These are phyloP conservation scores for Trifolium subterraneum DNA, from an alignment of 306 rosid species.

Conservation along the genomic window DNA sequence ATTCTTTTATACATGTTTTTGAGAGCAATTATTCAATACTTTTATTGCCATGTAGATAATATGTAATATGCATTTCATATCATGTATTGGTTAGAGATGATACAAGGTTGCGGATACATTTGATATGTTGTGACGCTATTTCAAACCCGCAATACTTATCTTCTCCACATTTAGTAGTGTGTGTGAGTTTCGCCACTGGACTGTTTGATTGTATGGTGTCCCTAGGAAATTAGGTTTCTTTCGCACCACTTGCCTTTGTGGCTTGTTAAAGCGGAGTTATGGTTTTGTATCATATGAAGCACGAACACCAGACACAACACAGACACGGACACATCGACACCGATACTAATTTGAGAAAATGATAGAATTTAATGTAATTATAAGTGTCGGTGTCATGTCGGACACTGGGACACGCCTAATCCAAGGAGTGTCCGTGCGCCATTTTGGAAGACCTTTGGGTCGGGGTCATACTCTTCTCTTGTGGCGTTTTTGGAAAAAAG, in stretches of 20 bases:
- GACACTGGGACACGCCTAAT: too few relatives aligned
- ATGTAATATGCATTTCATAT: not conserved
- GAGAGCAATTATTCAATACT: not conserved
- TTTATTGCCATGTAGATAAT: not conserved
- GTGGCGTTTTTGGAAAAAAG: not conserved
- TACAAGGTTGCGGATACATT: too few relatives aligned
- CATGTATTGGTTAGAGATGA: not conserved
- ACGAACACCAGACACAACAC: too few relatives aligned
- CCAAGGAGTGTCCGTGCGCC: too few relatives aligned
- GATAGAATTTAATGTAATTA: too few relatives aligned
- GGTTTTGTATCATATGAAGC: not conserved
- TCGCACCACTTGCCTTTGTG: not conserved
- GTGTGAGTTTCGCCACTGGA: too few relatives aligned
- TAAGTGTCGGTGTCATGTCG: too few relatives aligned
- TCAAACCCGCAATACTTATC: too few relatives aligned
- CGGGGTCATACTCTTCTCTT: not conserved
- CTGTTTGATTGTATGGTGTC: not conserved
- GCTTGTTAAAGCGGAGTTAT: not conserved
- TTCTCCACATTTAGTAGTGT: too few relatives aligned
- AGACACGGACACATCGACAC: too few relatives aligned
- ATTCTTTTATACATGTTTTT: not conserved
- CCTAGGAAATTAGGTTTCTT: not conserved
- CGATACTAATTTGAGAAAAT: too few relatives aligned
- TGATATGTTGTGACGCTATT: too few relatives aligned
- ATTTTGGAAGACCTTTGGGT: not conserved